Percentiles rank a stretch among this genome's conserved stretches.
phyloP scores from a whole-genome alignment of 495 filamentous ascomycete species.

The Lindgomyces ingoldianus region DNA sequence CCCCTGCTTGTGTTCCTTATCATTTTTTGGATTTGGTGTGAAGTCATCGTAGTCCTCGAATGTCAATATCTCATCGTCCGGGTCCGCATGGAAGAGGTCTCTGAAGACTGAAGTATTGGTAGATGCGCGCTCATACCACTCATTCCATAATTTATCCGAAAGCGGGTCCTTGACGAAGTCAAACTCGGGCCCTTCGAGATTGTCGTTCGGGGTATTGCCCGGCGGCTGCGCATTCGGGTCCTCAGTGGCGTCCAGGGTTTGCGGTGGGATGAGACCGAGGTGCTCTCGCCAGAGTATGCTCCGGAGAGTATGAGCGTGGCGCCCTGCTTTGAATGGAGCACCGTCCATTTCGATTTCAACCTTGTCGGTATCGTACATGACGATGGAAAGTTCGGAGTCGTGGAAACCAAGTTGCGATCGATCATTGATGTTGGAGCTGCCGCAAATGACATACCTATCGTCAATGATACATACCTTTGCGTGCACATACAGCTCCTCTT shows the following conservation, averaged over 20 bases:
- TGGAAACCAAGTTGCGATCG: constrained; percentile 86
- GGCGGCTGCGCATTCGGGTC: constrained; percentile 84
- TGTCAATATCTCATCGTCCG: constrained; percentile 72
- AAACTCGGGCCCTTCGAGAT: constrained; percentile 63
- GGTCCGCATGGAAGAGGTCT: constrained; percentile 88
- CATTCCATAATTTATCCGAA: constrained; percentile 76
- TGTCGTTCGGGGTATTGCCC: constrained; percentile 66
- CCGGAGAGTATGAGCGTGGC: constrained; percentile 77
- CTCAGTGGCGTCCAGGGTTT: constrained; percentile 66
- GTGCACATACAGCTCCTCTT: constrained; percentile 94
- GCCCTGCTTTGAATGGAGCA: constrained; percentile 68
- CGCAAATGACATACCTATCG: constrained; percentile 68
- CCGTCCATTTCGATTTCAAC: constrained; percentile 79
- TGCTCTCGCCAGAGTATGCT: constrained; percentile 92
- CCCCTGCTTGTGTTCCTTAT: constrained; percentile 70
- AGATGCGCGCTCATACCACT: constrained; percentile 75
- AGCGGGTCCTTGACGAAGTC: constrained; percentile 82
- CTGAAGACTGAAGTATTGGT: constrained; percentile 83
- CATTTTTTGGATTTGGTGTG: constrained; percentile 41
- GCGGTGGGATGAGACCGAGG: constrained; percentile 76
- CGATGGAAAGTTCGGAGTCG: constrained; percentile 89
- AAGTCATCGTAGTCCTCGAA: constrained; percentile 86
- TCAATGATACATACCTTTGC: constrained; percentile 60
- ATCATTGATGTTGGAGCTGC: constrained; percentile 90
- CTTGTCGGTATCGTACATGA: constrained; percentile 82